Percentiles rank a stretch among this genome's conserved stretches.
Evolutionary conservation across 2,329 filamentous ascomycete species (phyloP).

Genomic region (Mariannaea elegans): DNA sequence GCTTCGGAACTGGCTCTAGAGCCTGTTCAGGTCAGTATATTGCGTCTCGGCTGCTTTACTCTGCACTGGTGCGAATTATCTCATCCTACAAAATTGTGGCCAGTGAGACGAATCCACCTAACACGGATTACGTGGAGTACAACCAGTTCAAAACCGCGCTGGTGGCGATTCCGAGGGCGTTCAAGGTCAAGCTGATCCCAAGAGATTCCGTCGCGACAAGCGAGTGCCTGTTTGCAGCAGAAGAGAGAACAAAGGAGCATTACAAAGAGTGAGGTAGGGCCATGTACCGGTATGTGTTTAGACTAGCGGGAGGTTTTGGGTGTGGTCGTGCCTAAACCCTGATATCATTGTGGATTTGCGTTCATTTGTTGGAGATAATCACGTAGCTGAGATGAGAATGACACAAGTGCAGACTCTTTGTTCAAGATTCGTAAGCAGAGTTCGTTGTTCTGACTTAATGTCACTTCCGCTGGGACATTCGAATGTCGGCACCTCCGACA

Average conservation of each 20-base stretch:
- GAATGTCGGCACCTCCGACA: conserved; percentile 11
- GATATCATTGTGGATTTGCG: no score
- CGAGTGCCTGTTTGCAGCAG: conserved; percentile 53
- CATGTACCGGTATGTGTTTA: no score
- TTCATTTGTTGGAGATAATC: no score
- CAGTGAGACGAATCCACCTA: conserved; percentile 59
- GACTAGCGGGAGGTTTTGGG: no score
- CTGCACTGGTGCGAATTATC: conserved; percentile 59
- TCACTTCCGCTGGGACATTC: no score
- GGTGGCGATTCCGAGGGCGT: conserved; percentile 67
- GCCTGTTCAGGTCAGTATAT: conserved; percentile 62
- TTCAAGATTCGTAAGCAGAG: no score
- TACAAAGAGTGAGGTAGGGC: conserved; percentile 51
- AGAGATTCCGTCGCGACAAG: conserved; percentile 51
- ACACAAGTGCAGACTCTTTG: no score
- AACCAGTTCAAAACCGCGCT: conserved; percentile 67
- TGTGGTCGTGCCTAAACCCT: no score
- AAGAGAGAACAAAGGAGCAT: conserved; percentile 56
- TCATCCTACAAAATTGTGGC: conserved; percentile 59
- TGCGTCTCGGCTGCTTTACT: conserved; percentile 58
- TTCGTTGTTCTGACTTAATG: no score
- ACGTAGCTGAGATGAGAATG: no score
- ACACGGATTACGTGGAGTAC: conserved; percentile 70
- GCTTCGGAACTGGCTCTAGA: conserved; percentile 60
- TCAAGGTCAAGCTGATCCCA: conserved; percentile 65